Evolutionary conservation across 2,329 filamentous ascomycete species (phyloP), one percentile per base, ranked within the genome.

Genomic region (Tolypocladium endophyticum): DNA sequence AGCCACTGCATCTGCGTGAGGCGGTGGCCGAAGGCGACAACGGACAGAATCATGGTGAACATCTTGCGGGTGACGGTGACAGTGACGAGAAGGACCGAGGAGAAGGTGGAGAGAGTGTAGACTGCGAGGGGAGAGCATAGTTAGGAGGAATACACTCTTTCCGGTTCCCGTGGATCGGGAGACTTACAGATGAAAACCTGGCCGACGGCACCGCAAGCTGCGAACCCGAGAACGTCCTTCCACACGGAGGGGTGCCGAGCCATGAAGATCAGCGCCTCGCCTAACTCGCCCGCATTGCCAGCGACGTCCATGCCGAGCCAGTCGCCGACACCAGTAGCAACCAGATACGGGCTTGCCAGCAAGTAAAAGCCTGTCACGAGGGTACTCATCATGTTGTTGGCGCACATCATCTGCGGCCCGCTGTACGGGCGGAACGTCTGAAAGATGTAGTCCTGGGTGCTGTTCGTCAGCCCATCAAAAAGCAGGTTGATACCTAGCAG

Each of bases 361-460:
- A 99, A 84, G 69, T 96, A 97, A 0, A 77, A 70, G 25, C 83
- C 80, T 4, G 92, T 97, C 60, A 97, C 79, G 55, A 86, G 70
- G 4, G 92, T 93, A 67, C 85, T 88, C 74, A 97, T 88, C 59
- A 96, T 78, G 72, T 97, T 99, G 75, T 97, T 91, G 45, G 93
- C 92, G 72, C 92, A 95, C 94, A 99, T 99, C 94, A 99, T 99
- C 81, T 99, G 94, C 61, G 93, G 92, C 12, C 94, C 94, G 3
- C 86, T 85, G 72, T 94, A 97, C 18, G 87, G 86, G 64, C 85
- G 85, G 75, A 92, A 96, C 8, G 84, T 81, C 64, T 77, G 75
- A 73, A 97, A 97, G 73, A 99, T 91, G 74, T 96, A 87, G 74
- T 99, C 94, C 79, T 99, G 94, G 2, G 93, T 96, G 58, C 88